phyloP scores from a whole-genome alignment of 2,329 filamentous ascomycete genomes.

The Lomentospora prolificans region DNA sequence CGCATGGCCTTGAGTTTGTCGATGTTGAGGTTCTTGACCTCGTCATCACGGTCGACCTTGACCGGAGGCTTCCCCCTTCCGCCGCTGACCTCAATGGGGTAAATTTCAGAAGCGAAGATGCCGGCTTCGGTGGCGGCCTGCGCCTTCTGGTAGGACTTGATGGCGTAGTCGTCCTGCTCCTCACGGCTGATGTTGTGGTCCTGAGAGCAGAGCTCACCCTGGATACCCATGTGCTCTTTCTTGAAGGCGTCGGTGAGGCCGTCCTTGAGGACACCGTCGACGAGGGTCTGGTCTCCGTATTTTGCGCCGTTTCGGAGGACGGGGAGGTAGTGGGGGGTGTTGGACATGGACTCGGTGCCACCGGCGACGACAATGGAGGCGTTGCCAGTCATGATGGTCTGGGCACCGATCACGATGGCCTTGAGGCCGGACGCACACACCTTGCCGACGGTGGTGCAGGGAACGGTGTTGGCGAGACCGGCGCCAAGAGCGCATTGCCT shows the following conservation, averaged over 20 bases:
- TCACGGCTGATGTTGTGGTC: constrained; percentile 76
- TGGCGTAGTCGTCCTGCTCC: constrained; percentile 91
- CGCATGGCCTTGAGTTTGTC: constrained; percentile 80
- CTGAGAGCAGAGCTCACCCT: constrained; percentile 80
- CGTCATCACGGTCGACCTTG: constrained; percentile 77
- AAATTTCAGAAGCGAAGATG: constrained; percentile 76
- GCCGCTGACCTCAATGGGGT: constrained; percentile 77
- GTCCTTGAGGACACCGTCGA: constrained; percentile 90
- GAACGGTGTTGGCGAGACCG: constrained; percentile 68
- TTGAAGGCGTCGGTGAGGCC: constrained; percentile 91
- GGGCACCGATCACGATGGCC: constrained; percentile 85
- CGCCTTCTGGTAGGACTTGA: constrained; percentile 88
- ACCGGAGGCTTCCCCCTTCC: constrained; percentile 83
- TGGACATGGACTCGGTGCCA: constrained; percentile 97
- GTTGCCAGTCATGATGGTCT: constrained; percentile 95
- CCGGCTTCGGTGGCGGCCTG: constrained; percentile 76
- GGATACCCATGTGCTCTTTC: constrained; percentile 93
- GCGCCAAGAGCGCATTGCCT: constrained; percentile 87
- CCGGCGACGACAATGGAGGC: constrained; percentile 88
- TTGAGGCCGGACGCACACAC: constrained; percentile 95
- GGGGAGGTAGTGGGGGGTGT: constrained; percentile 90
- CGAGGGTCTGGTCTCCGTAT: constrained; percentile 80
- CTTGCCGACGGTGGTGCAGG: constrained; percentile 96
- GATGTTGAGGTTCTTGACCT: constrained; percentile 86
- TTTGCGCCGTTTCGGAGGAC: constrained; percentile 80